Conservation (phyloP, 768 basidiomycete genomes). For the Leccinellum rugosiceps region DNA sequence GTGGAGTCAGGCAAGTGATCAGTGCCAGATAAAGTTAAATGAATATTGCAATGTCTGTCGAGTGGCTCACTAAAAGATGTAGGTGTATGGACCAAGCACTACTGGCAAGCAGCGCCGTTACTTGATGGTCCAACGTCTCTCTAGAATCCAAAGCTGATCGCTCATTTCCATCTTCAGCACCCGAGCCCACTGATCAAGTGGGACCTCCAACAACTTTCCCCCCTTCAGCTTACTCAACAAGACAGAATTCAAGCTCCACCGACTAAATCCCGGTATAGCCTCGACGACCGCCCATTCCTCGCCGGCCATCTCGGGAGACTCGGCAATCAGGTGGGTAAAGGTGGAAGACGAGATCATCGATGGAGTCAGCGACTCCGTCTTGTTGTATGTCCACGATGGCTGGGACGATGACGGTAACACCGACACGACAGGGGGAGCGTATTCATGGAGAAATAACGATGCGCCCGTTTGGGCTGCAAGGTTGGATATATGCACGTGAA, state of each 20-base stretch:
- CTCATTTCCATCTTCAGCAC: conserved; percentile 37
- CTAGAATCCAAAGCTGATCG: conserved; percentile 50
- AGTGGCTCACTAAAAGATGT: not conserved
- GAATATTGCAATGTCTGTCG: too few species aligned
- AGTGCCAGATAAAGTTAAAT: too few species aligned
- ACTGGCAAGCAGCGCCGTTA: too few species aligned
- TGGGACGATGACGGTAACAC: conserved; percentile 8
- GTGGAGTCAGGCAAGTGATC: too few species aligned
- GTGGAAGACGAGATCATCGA: conserved; percentile 37
- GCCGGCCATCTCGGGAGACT: conserved; percentile 32
- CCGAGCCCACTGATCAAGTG: conserved; percentile 20
- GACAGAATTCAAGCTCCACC: conserved; percentile 31
- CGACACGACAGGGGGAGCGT: conserved; percentile 47
- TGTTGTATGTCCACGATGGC: conserved; percentile 68
- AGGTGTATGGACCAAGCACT: too few species aligned
- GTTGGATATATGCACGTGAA: conserved; percentile 79
- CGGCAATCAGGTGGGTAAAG: conserved; percentile 66
- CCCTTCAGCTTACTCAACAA: conserved; percentile 17
- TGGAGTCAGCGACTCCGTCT: conserved; percentile 64
- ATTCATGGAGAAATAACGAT: conserved; percentile 77
- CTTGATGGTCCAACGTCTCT: conserved; percentile 21
- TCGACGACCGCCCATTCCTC: conserved; percentile 43
- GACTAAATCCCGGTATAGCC: conserved; percentile 43
- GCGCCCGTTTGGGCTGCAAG: conserved; percentile 89
- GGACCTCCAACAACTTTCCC: conserved; percentile 23